These are phyloP conservation scores for Wickerhamiella siamensis DNA, from an alignment of 805 yeast species.

Conservation along the genomic window DNA sequence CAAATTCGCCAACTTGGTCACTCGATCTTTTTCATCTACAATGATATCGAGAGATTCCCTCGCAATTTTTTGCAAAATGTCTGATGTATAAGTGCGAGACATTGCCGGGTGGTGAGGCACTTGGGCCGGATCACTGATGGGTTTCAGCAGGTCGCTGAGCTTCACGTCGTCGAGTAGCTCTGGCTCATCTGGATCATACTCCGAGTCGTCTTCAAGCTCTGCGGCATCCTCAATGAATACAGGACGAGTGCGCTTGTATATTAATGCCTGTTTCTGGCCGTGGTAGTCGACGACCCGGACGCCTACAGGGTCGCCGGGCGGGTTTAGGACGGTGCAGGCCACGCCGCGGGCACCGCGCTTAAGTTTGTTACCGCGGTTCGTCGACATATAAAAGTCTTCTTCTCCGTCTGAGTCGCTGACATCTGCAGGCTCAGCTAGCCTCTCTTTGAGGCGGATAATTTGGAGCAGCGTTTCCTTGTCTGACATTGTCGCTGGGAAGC, in stretches of 20 bases:
- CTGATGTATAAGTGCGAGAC: conserved; percentile 46
- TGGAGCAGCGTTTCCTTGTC: conserved; percentile 4
- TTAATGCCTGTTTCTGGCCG: conserved; percentile 20
- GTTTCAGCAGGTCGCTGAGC: conserved; percentile 49
- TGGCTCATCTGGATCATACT: conserved; percentile 22
- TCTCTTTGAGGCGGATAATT: conserved; percentile 22
- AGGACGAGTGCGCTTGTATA: conserved; percentile 14
- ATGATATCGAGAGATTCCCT: conserved; percentile 61
- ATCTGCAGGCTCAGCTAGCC: conserved; percentile 21
- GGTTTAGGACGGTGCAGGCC: conserved; percentile 30
- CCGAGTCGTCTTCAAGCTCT: conserved; percentile 20
- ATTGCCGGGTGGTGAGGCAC: conserved; percentile 56
- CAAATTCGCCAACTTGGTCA: conserved; percentile 54
- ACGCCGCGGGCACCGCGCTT: conserved; percentile 36
- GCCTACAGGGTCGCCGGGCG: conserved; percentile 17
- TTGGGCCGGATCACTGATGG: conserved; percentile 71
- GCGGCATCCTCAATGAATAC: conserved; percentile 22
- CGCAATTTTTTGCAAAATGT: conserved; percentile 47
- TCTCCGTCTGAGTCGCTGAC: conserved; percentile 23
- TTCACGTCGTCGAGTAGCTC: conserved; percentile 38
- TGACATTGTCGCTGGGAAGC: neutral
- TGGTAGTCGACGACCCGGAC: conserved; percentile 20
- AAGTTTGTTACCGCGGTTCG: conserved; percentile 47
- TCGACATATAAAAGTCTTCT: conserved; percentile 22
- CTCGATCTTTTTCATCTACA: conserved; percentile 66